Conservation (phyloP, 768 basidiomycete genomes). For the Serendipita sp. region DNA sequence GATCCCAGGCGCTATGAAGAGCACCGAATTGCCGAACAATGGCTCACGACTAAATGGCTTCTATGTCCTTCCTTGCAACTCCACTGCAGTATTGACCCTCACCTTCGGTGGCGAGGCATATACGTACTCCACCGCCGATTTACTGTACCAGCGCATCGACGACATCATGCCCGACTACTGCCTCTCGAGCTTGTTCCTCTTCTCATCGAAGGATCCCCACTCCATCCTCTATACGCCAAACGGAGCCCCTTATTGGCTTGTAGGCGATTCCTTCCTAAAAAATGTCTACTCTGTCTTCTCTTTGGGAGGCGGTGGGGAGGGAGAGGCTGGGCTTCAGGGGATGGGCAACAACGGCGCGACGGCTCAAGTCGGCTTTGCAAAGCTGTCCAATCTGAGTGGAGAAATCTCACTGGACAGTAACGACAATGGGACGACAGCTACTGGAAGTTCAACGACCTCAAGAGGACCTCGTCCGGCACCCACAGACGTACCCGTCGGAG, state of each 20-base stretch:
- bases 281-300: slow-evolving; percentile 13
- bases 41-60: not conserved
- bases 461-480: not conserved
- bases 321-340: not conserved
- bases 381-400: not conserved
- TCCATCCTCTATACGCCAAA: not conserved
- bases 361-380: not conserved
- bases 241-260: slow-evolving; percentile 8
- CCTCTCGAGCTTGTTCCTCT: slow-evolving; percentile 9
- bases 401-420: not conserved
- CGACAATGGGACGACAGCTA: not conserved
- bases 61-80: slow-evolving; percentile 9
- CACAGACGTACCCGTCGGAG: not conserved
- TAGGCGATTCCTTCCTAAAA: slow-evolving; percentile 13
- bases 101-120: slow-evolving; percentile 9
- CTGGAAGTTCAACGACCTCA: not conserved
- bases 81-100: slow-evolving; percentile 7
- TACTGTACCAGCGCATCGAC: slow-evolving; percentile 2
- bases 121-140: slow-evolving; percentile 9
- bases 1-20: slow-evolving; percentile 6
- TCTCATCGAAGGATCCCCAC: not conserved
- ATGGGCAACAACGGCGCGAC: slow-evolving; percentile 1
- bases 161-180: not conserved
- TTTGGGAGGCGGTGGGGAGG: not conserved
- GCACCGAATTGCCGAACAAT: slow-evolving; percentile 7